These are phyloP conservation scores for Pelargonium australe DNA, from an alignment of 441 rosid genomes.

Conservation along the genomic window DNA sequence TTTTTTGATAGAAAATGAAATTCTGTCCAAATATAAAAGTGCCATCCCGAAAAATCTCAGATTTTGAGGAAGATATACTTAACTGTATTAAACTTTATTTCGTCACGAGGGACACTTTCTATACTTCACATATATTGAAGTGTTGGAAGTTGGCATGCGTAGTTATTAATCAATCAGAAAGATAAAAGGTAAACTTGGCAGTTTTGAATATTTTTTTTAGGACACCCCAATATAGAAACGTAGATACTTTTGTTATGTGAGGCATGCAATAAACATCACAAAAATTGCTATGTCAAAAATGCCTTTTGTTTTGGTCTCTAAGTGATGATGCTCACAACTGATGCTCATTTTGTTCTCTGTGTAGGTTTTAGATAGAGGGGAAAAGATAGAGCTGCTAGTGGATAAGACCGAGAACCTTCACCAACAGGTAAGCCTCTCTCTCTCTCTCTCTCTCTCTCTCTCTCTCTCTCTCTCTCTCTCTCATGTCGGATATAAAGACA, in stretches of 20 bases:
- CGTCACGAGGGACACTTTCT: background rate
- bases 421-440: slow-evolving; percentile 26
- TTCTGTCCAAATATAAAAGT: too few species aligned
- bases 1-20: too few species aligned
- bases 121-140: background rate
- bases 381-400: slow-evolving; percentile 33
- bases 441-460: slow-evolving; percentile 1
- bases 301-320: background rate
- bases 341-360: background rate
- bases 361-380: slow-evolving; percentile 36
- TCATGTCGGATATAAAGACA: too few species aligned
- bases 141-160: background rate
- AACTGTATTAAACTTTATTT: background rate
- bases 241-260: background rate
- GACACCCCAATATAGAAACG: background rate
- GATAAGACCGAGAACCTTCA: slow-evolving; percentile 36
- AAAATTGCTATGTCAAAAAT: background rate
- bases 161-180: background rate
- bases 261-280: background rate
- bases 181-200: background rate
- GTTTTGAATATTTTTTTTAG: background rate
- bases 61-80: background rate
- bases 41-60: background rate
- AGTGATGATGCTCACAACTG: background rate
- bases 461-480: too few species aligned